phyloP scores from a whole-genome alignment of 2,329 filamentous ascomycete species.

The Aspergillus tubingensis region DNA sequence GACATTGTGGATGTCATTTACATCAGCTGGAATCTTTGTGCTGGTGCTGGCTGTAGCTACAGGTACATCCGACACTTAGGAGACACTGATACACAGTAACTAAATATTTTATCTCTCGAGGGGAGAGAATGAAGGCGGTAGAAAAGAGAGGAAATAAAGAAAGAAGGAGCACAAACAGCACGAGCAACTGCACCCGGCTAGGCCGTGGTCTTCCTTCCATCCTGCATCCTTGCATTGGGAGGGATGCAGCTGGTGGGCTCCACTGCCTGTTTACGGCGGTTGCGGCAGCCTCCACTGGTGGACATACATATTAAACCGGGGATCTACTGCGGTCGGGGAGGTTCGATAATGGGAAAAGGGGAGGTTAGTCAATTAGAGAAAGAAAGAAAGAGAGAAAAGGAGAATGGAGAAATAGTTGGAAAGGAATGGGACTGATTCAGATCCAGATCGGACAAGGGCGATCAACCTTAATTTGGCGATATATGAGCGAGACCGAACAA shows the following conservation, averaged over 20 bases:
- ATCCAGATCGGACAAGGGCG: background rate
- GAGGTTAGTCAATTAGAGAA: background rate
- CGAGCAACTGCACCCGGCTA: background rate
- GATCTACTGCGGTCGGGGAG: no score
- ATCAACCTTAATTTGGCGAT: background rate
- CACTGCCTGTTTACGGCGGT: conserved; percentile 21
- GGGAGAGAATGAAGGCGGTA: background rate
- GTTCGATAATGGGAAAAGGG: no score
- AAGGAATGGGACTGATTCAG: background rate
- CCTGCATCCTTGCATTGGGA: background rate
- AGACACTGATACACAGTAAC: no score
- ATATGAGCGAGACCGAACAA: background rate
- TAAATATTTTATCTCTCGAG: background rate
- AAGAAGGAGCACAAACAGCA: no score
- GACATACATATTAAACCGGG: background rate
- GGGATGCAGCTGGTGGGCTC: conserved; percentile 3
- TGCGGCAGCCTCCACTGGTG: background rate
- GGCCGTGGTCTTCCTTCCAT: background rate
- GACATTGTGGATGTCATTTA: background rate
- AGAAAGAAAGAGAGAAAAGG: background rate
- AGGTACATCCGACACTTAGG: no score
- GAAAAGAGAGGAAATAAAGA: no score
- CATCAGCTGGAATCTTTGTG: background rate
- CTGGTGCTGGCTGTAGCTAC: no score
- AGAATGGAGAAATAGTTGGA: background rate